Evolutionary conservation across 2,329 filamentous ascomycete species (phyloP), one percentile per base, ranked within the genome.

Genomic region (Diaporthe eres): DNA sequence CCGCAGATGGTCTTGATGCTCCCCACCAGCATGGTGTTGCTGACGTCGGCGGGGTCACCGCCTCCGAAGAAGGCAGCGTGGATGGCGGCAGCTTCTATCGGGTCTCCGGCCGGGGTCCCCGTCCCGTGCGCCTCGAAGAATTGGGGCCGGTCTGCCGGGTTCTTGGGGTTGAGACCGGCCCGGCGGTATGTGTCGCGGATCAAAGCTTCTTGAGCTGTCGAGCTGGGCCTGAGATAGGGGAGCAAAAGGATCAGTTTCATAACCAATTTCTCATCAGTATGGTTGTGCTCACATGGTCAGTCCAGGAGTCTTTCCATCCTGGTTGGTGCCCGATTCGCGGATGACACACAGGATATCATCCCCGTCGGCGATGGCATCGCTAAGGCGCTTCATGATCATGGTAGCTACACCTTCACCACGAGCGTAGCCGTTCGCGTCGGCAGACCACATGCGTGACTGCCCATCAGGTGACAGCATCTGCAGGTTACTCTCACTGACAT

Each of bases 81-180:
- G 15, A 85, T 85, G 5, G 84, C 84, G 1, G 78, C 77, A 3
- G 84, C 82, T 75, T 85, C 84, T 13, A 77, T 77, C 0, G 84
- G 82, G 42, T 76, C 78, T 9, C 78, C 78, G 1, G 53, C 67
- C 1, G 60, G 42, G 3, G 76, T 77, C 1, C 77, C 78, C 0
- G 81, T 82, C 2, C 85, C 85, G 61, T 86, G 85, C 0, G 84
- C 84, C 74, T 86, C 84, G 53, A 86, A 86, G 73, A 82, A 86
- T 71, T 85, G 84, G 13, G 81, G 82, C 12, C 81, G 80, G 53
- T 85, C 80, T 7, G 72, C 53, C 1, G 78, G 77, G 17, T 76
- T 71, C 19, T 34, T 63, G 0, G 80, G 77, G 74, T 86, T 81
- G 1, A 86, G 80, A 4, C 84, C 88, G 1, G 85, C 82, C 19